A percentile compares a stretch with the other conserved stretches of the same genome.
Conservation (phyloP, 2,329 filamentous ascomycete genomes). For the Aurifilum marmelostoma region DNA sequence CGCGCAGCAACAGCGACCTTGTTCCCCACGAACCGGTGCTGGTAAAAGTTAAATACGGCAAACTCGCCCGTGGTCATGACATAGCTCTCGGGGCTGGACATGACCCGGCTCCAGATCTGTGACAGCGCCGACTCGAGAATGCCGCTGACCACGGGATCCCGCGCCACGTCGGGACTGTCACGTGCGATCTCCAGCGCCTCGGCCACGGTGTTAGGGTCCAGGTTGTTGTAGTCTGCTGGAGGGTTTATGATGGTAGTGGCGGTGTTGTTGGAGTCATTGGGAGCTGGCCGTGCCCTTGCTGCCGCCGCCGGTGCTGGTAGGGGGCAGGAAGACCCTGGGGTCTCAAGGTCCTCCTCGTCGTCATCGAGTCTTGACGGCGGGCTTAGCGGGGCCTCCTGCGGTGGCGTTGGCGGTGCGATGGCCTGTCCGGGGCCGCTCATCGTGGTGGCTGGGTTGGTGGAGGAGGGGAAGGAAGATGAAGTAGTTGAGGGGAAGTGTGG, state of each 20-base stretch:
- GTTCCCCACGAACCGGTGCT: slow-evolving; percentile 63
- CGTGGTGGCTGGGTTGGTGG: slow-evolving; percentile 3
- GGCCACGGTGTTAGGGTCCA: slow-evolving; percentile 47
- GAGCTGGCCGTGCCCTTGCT: not conserved
- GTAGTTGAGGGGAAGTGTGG: not conserved
- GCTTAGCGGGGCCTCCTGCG: slow-evolving; percentile 22
- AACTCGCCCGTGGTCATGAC: slow-evolving; percentile 79
- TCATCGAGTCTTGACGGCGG: slow-evolving; percentile 16
- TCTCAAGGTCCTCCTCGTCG: not conserved
- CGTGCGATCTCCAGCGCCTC: slow-evolving; percentile 76
- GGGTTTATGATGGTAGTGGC: slow-evolving; percentile 16
- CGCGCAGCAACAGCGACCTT: slow-evolving; percentile 51
- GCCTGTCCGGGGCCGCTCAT: slow-evolving; percentile 20
- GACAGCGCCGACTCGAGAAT: slow-evolving; percentile 68
- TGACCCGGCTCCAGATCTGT: slow-evolving; percentile 70
- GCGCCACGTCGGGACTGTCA: slow-evolving; percentile 68
- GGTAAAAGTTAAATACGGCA: slow-evolving; percentile 84
- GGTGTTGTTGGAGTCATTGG: not conserved
- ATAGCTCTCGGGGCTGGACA: slow-evolving; percentile 68
- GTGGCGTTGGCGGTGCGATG: slow-evolving; percentile 16
- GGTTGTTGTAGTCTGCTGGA: slow-evolving; percentile 22
- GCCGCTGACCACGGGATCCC: slow-evolving; percentile 63
- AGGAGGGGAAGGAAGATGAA: not conserved
- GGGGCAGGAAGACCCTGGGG: slow-evolving; percentile 8
- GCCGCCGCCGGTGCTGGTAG: slow-evolving; percentile 25